These are phyloP conservation scores for Pittosporum tobira DNA, from an alignment of 129 eudicot species.

Conservation along the genomic window DNA sequence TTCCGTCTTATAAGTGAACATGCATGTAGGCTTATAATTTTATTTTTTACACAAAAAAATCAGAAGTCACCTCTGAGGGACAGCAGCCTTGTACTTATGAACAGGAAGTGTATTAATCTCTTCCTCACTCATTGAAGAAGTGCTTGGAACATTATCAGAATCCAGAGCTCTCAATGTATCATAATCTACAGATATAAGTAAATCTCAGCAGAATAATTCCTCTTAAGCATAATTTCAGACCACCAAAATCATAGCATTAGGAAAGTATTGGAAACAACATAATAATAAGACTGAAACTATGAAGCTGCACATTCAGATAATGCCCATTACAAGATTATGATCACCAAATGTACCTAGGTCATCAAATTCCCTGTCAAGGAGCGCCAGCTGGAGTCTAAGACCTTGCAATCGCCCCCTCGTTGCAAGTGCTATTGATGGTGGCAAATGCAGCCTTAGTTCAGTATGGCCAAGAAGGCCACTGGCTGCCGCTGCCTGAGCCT, in stretches of 20 bases:
- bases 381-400: constrained; percentile 92
- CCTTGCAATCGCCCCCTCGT: constrained; percentile 86
- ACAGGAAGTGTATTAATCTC: constrained; percentile 91
- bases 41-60: background rate
- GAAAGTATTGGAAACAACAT: too few relatives aligned
- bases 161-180: constrained; percentile 92
- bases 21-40: background rate
- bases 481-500: constrained; percentile 85
- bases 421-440: constrained; percentile 86
- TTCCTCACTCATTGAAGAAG: constrained; percentile 84
- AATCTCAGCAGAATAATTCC: background rate
- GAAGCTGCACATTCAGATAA: background rate
- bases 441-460: constrained; percentile 82
- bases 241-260: background rate
- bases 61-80: constrained; percentile 40
- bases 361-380: constrained; percentile 93
- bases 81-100: constrained; percentile 66
- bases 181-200: constrained; percentile 51
- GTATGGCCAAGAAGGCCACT: constrained; percentile 91
- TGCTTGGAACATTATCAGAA: constrained; percentile 56
- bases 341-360: constrained; percentile 53
- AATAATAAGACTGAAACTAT: background rate
- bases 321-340: background rate
- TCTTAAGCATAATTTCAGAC: background rate
- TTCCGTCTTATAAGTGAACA: background rate